Evolutionary conservation across 2,329 filamentous ascomycete species (phyloP).

Genomic region (Penicillium sp.): DNA sequence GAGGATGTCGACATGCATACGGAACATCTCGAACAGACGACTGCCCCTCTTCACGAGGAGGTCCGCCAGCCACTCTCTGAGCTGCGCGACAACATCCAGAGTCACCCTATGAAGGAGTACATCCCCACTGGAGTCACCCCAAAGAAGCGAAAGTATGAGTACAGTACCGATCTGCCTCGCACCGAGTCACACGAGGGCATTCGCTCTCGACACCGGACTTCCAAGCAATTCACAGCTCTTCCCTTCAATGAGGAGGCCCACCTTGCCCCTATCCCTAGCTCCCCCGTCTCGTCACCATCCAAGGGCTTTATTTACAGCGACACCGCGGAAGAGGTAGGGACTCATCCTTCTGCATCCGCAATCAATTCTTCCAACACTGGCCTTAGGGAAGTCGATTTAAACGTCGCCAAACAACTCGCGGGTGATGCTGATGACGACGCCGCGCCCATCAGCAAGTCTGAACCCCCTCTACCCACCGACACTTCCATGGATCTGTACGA

Average conservation of each 20-base stretch:
- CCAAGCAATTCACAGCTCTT: slow-evolving; percentile 35
- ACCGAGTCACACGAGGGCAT: slow-evolving; percentile 66
- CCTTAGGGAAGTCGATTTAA: slow-evolving; percentile 56
- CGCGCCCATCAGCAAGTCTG: slow-evolving; percentile 12
- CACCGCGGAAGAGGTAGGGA: slow-evolving; percentile 41
- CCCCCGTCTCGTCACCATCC: slow-evolving; percentile 44
- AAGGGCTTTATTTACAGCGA: slow-evolving; percentile 59
- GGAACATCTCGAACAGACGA: slow-evolving; percentile 58
- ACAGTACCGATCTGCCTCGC: slow-evolving; percentile 74
- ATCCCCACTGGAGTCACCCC: slow-evolving; percentile 83
- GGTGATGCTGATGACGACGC: slow-evolving; percentile 23
- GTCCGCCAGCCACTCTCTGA: slow-evolving; percentile 70
- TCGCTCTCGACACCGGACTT: slow-evolving; percentile 54
- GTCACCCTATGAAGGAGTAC: slow-evolving; percentile 74
- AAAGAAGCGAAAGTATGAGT: slow-evolving; percentile 77
- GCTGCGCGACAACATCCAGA: slow-evolving; percentile 69
- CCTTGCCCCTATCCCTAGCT: slow-evolving; percentile 22
- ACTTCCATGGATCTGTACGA: slow-evolving; percentile 15
- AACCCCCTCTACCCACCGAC: slow-evolving; percentile 8
- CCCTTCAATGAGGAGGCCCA: slow-evolving; percentile 36
- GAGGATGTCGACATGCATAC: slow-evolving; percentile 66
- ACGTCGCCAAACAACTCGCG: slow-evolving; percentile 42
- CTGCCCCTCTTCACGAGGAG: slow-evolving; percentile 61
- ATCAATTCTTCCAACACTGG: slow-evolving; percentile 42
- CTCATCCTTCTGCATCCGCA: slow-evolving; percentile 31